Conservation (phyloP, 2,329 filamentous ascomycete species). For the Thielaviopsis euricoi region DNA sequence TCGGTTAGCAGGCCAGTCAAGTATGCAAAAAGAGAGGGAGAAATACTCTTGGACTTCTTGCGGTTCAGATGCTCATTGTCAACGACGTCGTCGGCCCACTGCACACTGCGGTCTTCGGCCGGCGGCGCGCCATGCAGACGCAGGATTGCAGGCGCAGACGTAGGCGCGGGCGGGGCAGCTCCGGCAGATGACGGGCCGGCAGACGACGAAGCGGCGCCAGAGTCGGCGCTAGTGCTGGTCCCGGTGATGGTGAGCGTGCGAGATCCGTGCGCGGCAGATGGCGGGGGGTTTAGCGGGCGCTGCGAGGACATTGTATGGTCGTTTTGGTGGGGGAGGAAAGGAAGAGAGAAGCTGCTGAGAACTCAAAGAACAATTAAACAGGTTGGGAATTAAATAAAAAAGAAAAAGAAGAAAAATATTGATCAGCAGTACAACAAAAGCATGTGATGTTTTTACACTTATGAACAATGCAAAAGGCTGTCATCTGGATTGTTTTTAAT, state of each 20-base stretch:
- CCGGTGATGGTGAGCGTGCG: slow-evolving; percentile 1
- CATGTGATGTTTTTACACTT: not conserved
- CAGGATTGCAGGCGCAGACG: slow-evolving; percentile 21
- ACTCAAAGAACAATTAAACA: not conserved
- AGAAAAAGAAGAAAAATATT: not conserved
- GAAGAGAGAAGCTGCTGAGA: not conserved
- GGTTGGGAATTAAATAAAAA: not conserved
- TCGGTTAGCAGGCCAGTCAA: not conserved
- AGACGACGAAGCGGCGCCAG: not conserved
- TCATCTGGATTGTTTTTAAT: not conserved
- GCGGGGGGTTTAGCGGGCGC: slow-evolving; percentile 1
- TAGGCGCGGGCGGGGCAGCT: not conserved
- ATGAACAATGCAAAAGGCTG: not conserved
- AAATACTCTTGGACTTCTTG: slow-evolving; percentile 87
- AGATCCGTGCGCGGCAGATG: not conserved
- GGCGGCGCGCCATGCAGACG: slow-evolving; percentile 34
- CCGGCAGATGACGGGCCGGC: not conserved
- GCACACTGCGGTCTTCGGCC: slow-evolving; percentile 45
- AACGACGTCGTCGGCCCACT: slow-evolving; percentile 84
- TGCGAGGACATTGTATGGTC: not conserved
- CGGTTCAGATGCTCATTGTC: slow-evolving; percentile 91
- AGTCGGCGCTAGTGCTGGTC: too few species aligned
- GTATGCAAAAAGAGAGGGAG: not conserved
- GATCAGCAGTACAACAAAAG: not conserved
- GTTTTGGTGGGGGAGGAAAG: not conserved